A percentile compares a stretch with the other conserved stretches of the same genome.
Conservation (phyloP, 2,329 filamentous ascomycete genomes). For the Clonostachys chloroleuca region DNA sequence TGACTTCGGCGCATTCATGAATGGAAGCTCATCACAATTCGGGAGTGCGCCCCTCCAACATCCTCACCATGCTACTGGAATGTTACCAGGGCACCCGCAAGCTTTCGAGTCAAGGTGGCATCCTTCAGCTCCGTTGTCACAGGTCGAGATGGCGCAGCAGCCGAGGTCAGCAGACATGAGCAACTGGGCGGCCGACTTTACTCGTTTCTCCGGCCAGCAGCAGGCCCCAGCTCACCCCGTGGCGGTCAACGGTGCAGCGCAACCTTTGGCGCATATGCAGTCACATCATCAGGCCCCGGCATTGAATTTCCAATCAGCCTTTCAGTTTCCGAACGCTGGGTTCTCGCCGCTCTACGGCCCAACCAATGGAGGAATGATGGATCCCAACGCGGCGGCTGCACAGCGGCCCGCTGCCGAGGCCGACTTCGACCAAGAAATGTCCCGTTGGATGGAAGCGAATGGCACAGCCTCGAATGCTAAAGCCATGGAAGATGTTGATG, state of each 20-base stretch:
- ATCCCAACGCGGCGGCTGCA: conserved; percentile 10
- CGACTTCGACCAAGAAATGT: conserved; percentile 35
- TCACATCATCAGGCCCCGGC: conserved; percentile 11
- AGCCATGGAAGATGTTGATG: conserved; percentile 32
- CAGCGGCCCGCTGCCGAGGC: conserved; percentile 14
- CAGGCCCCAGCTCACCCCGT: not conserved
- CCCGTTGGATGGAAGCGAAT: conserved; percentile 32
- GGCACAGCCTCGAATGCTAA: conserved; percentile 12
- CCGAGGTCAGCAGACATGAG: conserved; percentile 11
- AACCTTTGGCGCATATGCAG: conserved; percentile 14
- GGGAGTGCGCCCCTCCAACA: conserved; percentile 6
- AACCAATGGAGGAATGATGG: conserved; percentile 14
- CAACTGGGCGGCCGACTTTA: conserved; percentile 31
- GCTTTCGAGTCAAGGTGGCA: conserved; percentile 19
- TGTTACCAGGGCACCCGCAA: conserved; percentile 25
- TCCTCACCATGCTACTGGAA: conserved; percentile 23
- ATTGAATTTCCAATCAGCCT: conserved; percentile 20
- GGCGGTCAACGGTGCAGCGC: too few relatives aligned
- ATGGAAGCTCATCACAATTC: conserved; percentile 15
- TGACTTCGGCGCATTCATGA: conserved; percentile 28
- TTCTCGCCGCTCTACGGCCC: conserved; percentile 20
- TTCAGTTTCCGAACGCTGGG: conserved; percentile 15
- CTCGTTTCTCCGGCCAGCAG: conserved; percentile 17
- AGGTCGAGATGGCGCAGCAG: conserved; percentile 11
- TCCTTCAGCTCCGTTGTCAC: too few relatives aligned